These are phyloP conservation scores for Kwoniella sp. DNA, from an alignment of 768 basidiomycete genomes.

Conservation along the genomic window DNA sequence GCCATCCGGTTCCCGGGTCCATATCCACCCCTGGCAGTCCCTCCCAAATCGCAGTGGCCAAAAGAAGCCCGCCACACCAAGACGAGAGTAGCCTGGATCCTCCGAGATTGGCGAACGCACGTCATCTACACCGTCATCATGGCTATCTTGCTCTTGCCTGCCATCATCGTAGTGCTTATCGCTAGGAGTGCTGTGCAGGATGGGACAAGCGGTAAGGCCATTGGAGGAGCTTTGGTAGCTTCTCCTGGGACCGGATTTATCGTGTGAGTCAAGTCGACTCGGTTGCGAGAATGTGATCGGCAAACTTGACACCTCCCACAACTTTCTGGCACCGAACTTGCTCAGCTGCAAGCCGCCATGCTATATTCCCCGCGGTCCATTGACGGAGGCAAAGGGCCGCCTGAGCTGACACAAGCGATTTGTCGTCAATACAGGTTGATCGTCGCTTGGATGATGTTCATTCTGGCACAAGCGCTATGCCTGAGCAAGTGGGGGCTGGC, in stretches of 20 bases:
- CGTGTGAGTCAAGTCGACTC: slow-evolving; percentile 7
- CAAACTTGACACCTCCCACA: neutral
- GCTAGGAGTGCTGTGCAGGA: slow-evolving; percentile 3
- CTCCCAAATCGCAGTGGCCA: slow-evolving; percentile 3
- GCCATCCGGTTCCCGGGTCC: slow-evolving; percentile 11
- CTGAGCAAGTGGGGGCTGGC: slow-evolving; percentile 10
- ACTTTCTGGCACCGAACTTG: too few relatives aligned
- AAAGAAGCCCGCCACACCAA: neutral
- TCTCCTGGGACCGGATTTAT: slow-evolving; percentile 10
- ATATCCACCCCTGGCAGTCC: slow-evolving; percentile 16
- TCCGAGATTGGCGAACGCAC: slow-evolving; percentile 11
- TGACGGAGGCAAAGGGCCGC: too few relatives aligned
- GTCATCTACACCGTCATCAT: slow-evolving; percentile 1
- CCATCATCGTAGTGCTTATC: slow-evolving; percentile 7
- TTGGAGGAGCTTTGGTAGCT: slow-evolving; percentile 9
- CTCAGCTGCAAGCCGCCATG: too few relatives aligned
- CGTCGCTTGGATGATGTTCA: slow-evolving; percentile 12
- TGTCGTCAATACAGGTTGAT: neutral
- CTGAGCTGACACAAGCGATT: neutral
- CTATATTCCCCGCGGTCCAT: too few relatives aligned
- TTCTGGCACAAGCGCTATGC: slow-evolving; percentile 7
- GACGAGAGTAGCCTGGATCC: slow-evolving; percentile 13
- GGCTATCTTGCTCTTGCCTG: slow-evolving; percentile 8
- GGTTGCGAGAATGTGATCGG: neutral
- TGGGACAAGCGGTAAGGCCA: neutral